These are phyloP conservation scores for Lentinula sp. DNA, from an alignment of 768 basidiomycete genomes.

Conservation along the genomic window DNA sequence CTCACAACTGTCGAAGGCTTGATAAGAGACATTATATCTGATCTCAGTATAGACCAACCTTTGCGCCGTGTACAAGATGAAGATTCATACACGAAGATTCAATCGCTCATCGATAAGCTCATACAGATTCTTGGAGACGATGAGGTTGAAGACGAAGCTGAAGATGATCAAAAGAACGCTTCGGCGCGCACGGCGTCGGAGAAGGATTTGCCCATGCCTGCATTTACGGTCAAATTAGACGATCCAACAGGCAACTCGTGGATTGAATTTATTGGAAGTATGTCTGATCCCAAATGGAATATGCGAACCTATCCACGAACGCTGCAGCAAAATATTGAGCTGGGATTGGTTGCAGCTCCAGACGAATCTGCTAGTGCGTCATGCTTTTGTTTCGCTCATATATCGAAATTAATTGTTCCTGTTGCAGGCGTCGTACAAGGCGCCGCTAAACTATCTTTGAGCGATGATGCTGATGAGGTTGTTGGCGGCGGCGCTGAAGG, in stretches of 20 bases:
- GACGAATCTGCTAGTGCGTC: slow-evolving; percentile 28
- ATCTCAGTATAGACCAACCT: slow-evolving; percentile 79
- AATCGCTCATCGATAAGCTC: slow-evolving; percentile 64
- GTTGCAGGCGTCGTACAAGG: neutral
- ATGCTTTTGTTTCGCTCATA: neutral
- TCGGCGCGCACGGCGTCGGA: slow-evolving; percentile 24
- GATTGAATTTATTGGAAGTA: slow-evolving; percentile 81
- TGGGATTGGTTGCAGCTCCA: slow-evolving; percentile 59
- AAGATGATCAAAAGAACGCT: slow-evolving; percentile 24
- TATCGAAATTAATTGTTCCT: neutral
- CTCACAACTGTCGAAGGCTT: slow-evolving; percentile 97
- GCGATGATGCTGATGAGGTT: neutral
- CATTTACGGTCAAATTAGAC: slow-evolving; percentile 82
- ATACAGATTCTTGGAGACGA: slow-evolving; percentile 58
- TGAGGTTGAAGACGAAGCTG: slow-evolving; percentile 43
- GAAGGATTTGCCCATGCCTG: slow-evolving; percentile 46
- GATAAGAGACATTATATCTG: slow-evolving; percentile 72
- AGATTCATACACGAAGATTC: slow-evolving; percentile 65
- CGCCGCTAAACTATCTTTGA: neutral
- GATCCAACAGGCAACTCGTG: slow-evolving; percentile 98
- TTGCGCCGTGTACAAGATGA: slow-evolving; percentile 77
- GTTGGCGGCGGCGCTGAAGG: slow-evolving; percentile 23
- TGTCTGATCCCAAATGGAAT: slow-evolving; percentile 92
- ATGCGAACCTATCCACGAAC: slow-evolving; percentile 78
- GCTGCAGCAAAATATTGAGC: slow-evolving; percentile 67